A percentile compares a stretch with the other conserved stretches of the same genome.
These are phyloP conservation scores for Pythium insidiosum DNA, from an alignment of 352 stramenopile species.

Conservation along the genomic window DNA sequence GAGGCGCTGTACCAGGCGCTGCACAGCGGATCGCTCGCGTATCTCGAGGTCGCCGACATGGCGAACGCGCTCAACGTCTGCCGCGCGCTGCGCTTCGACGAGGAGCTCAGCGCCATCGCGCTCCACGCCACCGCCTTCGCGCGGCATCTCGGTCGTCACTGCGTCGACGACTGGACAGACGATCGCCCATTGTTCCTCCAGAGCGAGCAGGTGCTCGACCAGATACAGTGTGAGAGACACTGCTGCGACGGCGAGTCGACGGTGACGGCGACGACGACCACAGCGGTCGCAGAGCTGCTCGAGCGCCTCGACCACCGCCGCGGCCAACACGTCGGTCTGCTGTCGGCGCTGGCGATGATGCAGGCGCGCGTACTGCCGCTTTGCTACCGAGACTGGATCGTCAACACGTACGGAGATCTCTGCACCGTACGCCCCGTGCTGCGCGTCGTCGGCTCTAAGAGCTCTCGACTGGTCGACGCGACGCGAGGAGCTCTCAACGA, in stretches of 20 bases:
- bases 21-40: slow-evolving; percentile 6
- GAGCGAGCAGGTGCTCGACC: slow-evolving; percentile 1
- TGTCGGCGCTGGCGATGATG: slow-evolving; percentile 9
- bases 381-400: slow-evolving; percentile 4
- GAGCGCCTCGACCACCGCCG: slow-evolving; percentile 5
- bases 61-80: slow-evolving; percentile 5
- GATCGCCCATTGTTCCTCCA: slow-evolving; percentile 4
- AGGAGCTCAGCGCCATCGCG: slow-evolving; percentile 6
- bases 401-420: slow-evolving; percentile 11
- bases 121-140: slow-evolving; percentile 1
- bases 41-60: slow-evolving; percentile 8
- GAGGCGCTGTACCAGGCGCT: slow-evolving; percentile 8
- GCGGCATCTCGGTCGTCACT: slow-evolving; percentile 6
- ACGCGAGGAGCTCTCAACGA: too few relatives aligned
- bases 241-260: too few relatives aligned
- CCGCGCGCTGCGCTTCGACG: slow-evolving; percentile 8
- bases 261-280: slow-evolving; percentile 3
- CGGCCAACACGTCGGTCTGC: slow-evolving; percentile 5
- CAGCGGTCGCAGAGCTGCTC: slow-evolving; percentile 2
- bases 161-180: slow-evolving; percentile 2
- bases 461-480: too few relatives aligned
- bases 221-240: slow-evolving; percentile 1
- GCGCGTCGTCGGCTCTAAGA: too few relatives aligned
- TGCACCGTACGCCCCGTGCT: slow-evolving; percentile 11
- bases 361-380: slow-evolving; percentile 4